Evolutionary conservation across 2,329 filamentous ascomycete species (phyloP).

Genomic region (Furcasterigmium sp.): DNA sequence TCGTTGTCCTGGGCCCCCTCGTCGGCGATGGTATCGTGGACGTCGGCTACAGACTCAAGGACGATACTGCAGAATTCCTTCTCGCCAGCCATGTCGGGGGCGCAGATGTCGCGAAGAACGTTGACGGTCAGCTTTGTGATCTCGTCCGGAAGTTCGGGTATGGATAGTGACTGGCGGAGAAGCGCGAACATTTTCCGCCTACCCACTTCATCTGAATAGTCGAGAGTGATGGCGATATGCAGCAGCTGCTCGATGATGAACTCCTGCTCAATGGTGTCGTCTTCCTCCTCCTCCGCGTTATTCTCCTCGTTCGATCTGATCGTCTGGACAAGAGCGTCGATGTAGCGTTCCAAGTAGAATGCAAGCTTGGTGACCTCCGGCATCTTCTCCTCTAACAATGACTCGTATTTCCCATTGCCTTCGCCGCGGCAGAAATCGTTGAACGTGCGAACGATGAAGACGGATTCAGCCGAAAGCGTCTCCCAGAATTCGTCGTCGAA

Average conservation of each 20-base stretch:
- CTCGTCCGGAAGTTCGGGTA: slow-evolving; percentile 85
- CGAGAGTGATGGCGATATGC: slow-evolving; percentile 83
- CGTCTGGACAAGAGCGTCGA: slow-evolving; percentile 61
- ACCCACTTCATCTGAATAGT: slow-evolving; percentile 97
- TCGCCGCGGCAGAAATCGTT: slow-evolving; percentile 85
- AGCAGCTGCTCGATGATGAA: slow-evolving; percentile 95
- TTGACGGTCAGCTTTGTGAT: slow-evolving; percentile 84
- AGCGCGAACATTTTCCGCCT: slow-evolving; percentile 93
- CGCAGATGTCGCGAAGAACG: slow-evolving; percentile 77
- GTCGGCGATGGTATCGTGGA: slow-evolving; percentile 87
- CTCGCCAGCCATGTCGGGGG: slow-evolving; percentile 66
- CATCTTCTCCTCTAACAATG: slow-evolving; percentile 83
- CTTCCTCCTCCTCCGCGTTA: slow-evolving; percentile 63
- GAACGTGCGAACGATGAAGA: slow-evolving; percentile 87
- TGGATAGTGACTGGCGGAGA: slow-evolving; percentile 77
- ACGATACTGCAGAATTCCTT: slow-evolving; percentile 81
- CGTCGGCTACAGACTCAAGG: slow-evolving; percentile 90
- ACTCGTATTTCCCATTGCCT: slow-evolving; percentile 68
- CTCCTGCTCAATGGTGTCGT: slow-evolving; percentile 83
- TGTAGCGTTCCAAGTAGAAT: slow-evolving; percentile 78
- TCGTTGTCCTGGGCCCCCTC: slow-evolving; percentile 38
- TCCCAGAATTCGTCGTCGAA: slow-evolving; percentile 78
- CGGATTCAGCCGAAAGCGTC: slow-evolving; percentile 75
- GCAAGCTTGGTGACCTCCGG: slow-evolving; percentile 91
- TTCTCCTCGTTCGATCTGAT: slow-evolving; percentile 53